Conservation (phyloP, 225 moss, liverwort and hornwort genomes). For the Physcomitrellopsis africana region DNA sequence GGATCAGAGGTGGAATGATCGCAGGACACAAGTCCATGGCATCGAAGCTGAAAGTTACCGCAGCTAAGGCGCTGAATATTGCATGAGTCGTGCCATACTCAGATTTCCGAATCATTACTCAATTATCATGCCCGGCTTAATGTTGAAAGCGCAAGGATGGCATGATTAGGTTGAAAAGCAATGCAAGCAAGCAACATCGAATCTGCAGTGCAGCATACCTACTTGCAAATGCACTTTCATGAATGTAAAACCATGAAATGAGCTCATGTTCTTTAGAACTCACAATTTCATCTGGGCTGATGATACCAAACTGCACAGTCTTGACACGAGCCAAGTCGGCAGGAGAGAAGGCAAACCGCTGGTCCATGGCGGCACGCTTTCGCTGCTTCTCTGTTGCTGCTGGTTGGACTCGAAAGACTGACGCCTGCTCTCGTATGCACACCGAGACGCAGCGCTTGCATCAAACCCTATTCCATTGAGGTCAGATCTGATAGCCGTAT, state of each 20-base stretch:
- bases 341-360: conserved; percentile 76
- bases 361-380: conserved; percentile 51
- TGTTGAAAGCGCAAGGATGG: background rate
- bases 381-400: background rate
- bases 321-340: conserved; percentile 95
- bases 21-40: background rate
- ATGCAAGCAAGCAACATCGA: background rate
- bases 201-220: background rate
- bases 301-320: conserved; percentile 74
- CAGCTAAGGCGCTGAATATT: background rate
- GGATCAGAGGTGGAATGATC: background rate
- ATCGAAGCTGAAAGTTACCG: background rate
- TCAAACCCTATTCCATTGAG: conserved; percentile 37
- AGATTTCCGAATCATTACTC: background rate
- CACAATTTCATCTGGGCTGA: conserved; percentile 77
- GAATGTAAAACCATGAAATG: background rate
- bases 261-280: conserved; percentile 3
- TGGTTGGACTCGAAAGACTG: background rate
- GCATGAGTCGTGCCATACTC: background rate
- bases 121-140: background rate
- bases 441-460: conserved; percentile 17
- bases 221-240: background rate
- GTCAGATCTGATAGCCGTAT: background rate
- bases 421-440: conserved; percentile 11
- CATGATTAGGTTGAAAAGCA: conserved; percentile 8